These are phyloP conservation scores for Kappamyces sp. DNA, from an alignment of 192 early-diverging fungal species.

Conservation along the genomic window DNA sequence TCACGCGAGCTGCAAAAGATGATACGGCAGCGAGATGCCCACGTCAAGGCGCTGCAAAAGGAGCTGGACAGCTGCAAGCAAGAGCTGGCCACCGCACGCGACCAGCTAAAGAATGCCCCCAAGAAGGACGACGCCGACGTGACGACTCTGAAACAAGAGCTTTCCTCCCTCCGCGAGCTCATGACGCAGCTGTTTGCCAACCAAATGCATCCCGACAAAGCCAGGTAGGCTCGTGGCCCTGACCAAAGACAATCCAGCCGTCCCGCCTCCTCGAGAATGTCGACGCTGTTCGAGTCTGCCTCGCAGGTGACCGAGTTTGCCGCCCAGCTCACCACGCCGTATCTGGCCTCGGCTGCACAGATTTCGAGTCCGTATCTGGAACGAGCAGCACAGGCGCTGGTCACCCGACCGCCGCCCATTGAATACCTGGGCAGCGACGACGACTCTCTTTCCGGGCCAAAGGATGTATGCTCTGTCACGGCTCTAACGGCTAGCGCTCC, in stretches of 20 bases:
- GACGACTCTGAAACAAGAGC: slow-evolving; percentile 64
- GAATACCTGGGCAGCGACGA: neutral
- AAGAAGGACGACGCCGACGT: slow-evolving; percentile 57
- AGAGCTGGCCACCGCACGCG: slow-evolving; percentile 57
- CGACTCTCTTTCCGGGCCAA: neutral
- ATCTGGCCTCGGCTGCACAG: slow-evolving; percentile 3
- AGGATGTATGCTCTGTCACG: neutral
- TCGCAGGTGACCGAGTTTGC: neutral
- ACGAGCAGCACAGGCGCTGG: slow-evolving; percentile 15
- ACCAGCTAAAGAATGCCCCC: slow-evolving; percentile 37
- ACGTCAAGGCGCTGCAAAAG: slow-evolving; percentile 52
- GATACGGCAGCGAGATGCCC: slow-evolving; percentile 54
- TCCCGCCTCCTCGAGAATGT: slow-evolving; percentile 1
- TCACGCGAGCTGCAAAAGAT: slow-evolving; percentile 51
- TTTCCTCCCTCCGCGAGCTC: slow-evolving; percentile 63
- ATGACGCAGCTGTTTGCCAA: slow-evolving; percentile 62
- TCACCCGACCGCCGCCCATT: neutral
- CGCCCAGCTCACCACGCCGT: neutral
- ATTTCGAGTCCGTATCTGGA: slow-evolving; percentile 12
- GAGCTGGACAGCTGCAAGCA: slow-evolving; percentile 55
- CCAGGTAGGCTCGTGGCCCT: slow-evolving; percentile 28
- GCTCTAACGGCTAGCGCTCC: slow-evolving; percentile 32
- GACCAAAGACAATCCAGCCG: neutral
- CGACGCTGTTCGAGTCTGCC: neutral
- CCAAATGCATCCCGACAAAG: slow-evolving; percentile 48